A percentile compares a stretch with the other conserved stretches of the same genome.
Evolutionary conservation across 148 eudicot species (phyloP).

Genomic region (Rhododendron williamsianum): DNA sequence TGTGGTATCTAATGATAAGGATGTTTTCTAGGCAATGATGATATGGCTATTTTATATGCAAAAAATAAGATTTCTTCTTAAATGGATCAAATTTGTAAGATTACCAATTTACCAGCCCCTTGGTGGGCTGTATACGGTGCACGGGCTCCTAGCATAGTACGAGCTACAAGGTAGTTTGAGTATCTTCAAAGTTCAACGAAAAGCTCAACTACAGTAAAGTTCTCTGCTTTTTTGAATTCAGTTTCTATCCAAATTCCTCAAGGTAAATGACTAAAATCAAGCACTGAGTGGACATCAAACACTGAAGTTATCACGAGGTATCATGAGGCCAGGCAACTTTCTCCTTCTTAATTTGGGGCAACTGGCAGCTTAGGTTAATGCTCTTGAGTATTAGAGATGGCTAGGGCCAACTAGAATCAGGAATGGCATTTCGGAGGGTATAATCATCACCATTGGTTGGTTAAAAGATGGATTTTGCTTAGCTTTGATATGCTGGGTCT

Average conservation of each 20-base stretch:
- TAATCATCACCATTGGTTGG: not conserved
- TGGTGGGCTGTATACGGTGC: not conserved
- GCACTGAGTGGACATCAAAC: not conserved
- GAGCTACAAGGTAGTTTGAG: not conserved
- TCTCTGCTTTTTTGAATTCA: not conserved
- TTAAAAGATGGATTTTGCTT: not conserved
- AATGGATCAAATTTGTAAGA: not conserved
- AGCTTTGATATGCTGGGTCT: not conserved
- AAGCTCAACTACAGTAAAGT: not conserved
- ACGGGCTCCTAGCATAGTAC: too few species aligned
- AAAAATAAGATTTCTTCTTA: not conserved
- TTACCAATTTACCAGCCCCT: too few species aligned
- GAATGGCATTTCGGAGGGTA: not conserved
- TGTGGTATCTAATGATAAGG: not conserved
- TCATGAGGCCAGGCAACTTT: not conserved
- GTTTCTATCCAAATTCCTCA: not conserved
- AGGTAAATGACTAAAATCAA: not conserved
- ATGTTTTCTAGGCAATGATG: not conserved
- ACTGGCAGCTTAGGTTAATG: not conserved
- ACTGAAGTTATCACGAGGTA: not conserved
- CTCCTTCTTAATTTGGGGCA: not conserved
- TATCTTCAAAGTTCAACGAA: conserved; percentile 3
- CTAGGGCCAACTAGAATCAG: not conserved
- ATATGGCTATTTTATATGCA: not conserved
- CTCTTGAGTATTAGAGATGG: not conserved